Evolutionary conservation across 2,329 filamentous ascomycete genomes (phyloP).

Genomic region (Pestalotiopsis fici): DNA sequence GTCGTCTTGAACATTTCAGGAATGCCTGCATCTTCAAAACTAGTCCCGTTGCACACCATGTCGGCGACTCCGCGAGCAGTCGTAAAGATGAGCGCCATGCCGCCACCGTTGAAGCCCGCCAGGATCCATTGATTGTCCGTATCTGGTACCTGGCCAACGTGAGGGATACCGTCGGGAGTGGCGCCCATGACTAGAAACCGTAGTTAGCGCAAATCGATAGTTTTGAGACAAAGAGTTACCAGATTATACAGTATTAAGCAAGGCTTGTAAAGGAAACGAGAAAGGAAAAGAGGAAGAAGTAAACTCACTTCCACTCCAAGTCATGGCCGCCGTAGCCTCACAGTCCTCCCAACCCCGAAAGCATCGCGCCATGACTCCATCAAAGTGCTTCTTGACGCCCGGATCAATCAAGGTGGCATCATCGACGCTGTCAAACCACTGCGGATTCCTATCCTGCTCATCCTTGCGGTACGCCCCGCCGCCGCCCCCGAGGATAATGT

Average conservation of each 20-base stretch:
- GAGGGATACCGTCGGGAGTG: not conserved
- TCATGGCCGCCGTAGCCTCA: not conserved
- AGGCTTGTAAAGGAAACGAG: too few relatives aligned
- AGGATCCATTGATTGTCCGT: constrained; percentile 2
- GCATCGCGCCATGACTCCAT: not conserved
- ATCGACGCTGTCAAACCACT: constrained; percentile 6
- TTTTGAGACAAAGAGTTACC: too few relatives aligned
- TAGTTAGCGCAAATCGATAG: too few relatives aligned
- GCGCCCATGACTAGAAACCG: constrained; percentile 10
- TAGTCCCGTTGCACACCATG: not conserved
- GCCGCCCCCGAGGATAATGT: constrained; percentile 3
- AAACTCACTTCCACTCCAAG: constrained; percentile 6
- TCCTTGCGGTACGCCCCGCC: not conserved
- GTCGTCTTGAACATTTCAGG: constrained; percentile 3
- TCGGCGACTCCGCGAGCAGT: not conserved
- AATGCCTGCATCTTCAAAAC: not conserved
- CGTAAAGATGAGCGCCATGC: constrained; percentile 4
- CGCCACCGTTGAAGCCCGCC: constrained; percentile 7
- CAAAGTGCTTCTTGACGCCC: not conserved
- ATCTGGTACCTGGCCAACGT: constrained; percentile 2
- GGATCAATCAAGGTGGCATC: not conserved
- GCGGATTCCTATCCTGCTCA: not conserved
- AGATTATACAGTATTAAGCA: not conserved
- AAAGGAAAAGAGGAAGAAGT: not conserved
- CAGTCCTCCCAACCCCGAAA: constrained; percentile 9